These are phyloP conservation scores for Sequoiadendron giganteum DNA, from an alignment of 75 land plant genomes.

Conservation along the genomic window DNA sequence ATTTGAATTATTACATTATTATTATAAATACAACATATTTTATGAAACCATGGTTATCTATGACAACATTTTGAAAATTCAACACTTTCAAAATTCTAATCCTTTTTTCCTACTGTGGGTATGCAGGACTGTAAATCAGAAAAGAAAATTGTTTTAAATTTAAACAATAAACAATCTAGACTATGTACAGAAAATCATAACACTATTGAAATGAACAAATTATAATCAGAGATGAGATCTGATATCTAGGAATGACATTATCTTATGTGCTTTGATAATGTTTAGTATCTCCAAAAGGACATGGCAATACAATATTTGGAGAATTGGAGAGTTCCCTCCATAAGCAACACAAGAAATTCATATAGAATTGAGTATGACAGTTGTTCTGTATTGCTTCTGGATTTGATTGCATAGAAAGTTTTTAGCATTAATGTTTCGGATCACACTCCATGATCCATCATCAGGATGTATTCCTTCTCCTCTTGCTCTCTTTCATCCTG, in stretches of 20 bases:
- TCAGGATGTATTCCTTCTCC: too few species aligned
- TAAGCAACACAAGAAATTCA: not conserved
- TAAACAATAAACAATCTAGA: not conserved
- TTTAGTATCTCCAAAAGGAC: not conserved
- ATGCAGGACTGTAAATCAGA: not conserved
- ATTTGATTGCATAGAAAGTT: too few species aligned
- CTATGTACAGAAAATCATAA: not conserved
- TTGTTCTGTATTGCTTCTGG: too few species aligned
- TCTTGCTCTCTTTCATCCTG: too few species aligned
- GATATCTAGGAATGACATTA: not conserved
- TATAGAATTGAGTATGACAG: not conserved
- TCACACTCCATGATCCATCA: too few species aligned
- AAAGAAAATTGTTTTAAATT: not conserved
- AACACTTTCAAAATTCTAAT: not conserved
- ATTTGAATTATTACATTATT: not conserved
- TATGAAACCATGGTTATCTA: not conserved
- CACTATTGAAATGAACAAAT: not conserved
- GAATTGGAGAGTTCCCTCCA: not conserved
- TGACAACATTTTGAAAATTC: not conserved
- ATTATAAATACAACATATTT: not conserved
- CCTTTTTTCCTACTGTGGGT: not conserved
- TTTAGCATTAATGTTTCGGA: too few species aligned
- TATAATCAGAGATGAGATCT: not conserved
- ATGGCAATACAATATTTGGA: not conserved
- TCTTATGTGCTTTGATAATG: not conserved